These are phyloP conservation scores for Didymella lethalis DNA, from an alignment of 2,329 filamentous ascomycete genomes.

Conservation along the genomic window DNA sequence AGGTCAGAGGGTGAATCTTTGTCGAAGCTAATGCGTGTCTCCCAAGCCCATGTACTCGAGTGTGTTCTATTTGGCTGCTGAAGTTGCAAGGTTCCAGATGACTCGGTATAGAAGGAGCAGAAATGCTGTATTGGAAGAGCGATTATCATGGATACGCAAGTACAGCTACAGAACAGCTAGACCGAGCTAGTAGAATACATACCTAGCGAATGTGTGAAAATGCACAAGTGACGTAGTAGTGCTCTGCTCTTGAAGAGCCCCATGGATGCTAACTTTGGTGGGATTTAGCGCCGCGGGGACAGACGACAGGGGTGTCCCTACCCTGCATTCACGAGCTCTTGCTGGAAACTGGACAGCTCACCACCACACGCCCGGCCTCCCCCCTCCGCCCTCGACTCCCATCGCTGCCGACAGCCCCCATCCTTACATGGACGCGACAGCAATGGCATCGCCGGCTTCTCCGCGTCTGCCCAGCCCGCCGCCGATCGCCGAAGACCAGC, in stretches of 20 bases:
- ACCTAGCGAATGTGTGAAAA: not conserved
- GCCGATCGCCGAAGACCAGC: constrained; percentile 92
- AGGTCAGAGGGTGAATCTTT: too few species aligned
- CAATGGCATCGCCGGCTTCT: constrained; percentile 61
- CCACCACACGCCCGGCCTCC: constrained; percentile 1
- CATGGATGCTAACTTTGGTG: constrained; percentile 8
- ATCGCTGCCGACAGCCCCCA: not conserved
- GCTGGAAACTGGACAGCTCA: constrained; percentile 26
- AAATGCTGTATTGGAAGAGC: not conserved
- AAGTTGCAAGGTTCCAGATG: not conserved
- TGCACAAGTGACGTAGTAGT: constrained; percentile 17
- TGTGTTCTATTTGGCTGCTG: not conserved
- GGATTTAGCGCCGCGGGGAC: constrained; percentile 19
- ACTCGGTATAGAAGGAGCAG: not conserved
- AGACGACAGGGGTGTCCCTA: constrained; percentile 24
- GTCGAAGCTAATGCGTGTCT: too few species aligned
- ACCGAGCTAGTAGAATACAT: not conserved
- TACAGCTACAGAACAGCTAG: not conserved
- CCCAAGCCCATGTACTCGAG: too few species aligned
- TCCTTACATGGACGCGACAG: constrained; percentile 9
- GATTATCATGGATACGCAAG: not conserved
- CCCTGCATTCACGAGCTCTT: constrained; percentile 29
- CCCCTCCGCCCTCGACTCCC: not conserved
- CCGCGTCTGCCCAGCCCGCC: constrained; percentile 94
- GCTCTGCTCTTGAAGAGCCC: constrained; percentile 13